A percentile compares a stretch with the other conserved stretches of the same genome.
phyloP scores from a whole-genome alignment of 371 early-diverging fungal genomes.

The Apophysomyces trapeziformis region DNA sequence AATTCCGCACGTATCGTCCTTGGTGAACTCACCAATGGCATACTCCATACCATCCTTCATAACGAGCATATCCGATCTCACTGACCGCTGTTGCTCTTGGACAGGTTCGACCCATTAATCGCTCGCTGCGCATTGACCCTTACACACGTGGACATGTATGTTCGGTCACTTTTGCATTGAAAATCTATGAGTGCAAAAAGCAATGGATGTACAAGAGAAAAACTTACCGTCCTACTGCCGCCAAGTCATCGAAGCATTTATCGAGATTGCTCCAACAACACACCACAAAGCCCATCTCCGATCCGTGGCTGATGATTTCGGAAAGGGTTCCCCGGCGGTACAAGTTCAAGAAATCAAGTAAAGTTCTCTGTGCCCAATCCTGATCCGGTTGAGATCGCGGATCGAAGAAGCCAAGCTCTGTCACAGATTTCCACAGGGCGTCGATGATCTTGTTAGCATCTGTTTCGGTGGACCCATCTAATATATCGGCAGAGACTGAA shows the following conservation, averaged over 20 bases:
- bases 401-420: conserved; percentile 15
- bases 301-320: no score
- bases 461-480: background rate
- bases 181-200: background rate
- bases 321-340: no score
- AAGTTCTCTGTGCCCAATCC: background rate
- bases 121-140: background rate
- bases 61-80: conserved; percentile 12
- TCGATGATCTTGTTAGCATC: background rate
- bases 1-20: background rate
- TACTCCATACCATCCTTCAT: conserved; percentile 12
- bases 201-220: no score
- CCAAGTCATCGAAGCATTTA: no score
- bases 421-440: conserved; percentile 11
- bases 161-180: conserved; percentile 2
- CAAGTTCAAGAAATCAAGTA: no score
- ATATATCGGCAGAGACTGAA: no score
- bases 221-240: no score
- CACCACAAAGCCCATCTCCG: no score
- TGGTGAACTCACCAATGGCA: conserved; percentile 10
- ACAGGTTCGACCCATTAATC: conserved; percentile 3
- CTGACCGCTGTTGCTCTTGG: conserved; percentile 5
- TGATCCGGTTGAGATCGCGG: background rate
- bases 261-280: no score
- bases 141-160: conserved; percentile 11